Percentiles rank a stretch among this genome's conserved stretches.
These are phyloP conservation scores for Taphrina populina DNA, from an alignment of 1,139 yeast species.

Conservation along the genomic window DNA sequence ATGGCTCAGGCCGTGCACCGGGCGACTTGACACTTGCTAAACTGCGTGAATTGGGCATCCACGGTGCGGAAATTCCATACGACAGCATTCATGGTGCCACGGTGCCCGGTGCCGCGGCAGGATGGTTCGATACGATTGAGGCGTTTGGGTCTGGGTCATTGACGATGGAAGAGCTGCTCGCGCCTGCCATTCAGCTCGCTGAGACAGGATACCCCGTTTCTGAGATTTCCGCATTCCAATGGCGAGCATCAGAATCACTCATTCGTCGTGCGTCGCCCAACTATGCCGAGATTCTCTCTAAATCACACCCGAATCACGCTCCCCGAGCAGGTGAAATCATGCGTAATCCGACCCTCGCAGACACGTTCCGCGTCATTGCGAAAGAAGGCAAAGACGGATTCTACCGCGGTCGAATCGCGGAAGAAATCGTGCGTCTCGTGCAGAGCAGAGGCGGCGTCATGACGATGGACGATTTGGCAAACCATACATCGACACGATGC, in stretches of 20 bases:
- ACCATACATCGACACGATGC: slow-evolving; percentile 60
- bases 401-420: slow-evolving; percentile 67
- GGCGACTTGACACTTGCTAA: slow-evolving; percentile 53
- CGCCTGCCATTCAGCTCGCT: slow-evolving; percentile 70
- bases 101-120: slow-evolving; percentile 77
- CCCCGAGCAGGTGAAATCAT: slow-evolving; percentile 66
- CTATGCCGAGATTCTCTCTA: slow-evolving; percentile 48
- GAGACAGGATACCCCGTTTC: slow-evolving; percentile 66
- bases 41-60: slow-evolving; percentile 50
- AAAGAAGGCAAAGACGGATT: slow-evolving; percentile 62
- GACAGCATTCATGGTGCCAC: slow-evolving; percentile 61
- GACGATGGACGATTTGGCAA: slow-evolving; percentile 55
- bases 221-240: slow-evolving; percentile 57
- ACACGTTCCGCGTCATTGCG: slow-evolving; percentile 56
- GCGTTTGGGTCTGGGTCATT: slow-evolving; percentile 74
- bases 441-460: slow-evolving; percentile 58
- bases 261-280: slow-evolving; percentile 46
- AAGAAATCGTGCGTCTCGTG: slow-evolving; percentile 60
- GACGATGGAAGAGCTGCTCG: slow-evolving; percentile 54
- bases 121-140: slow-evolving; percentile 68
- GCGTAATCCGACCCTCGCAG: slow-evolving; percentile 56
- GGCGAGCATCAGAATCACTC: slow-evolving; percentile 51
- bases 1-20: slow-evolving; percentile 77
- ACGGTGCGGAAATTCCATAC: slow-evolving; percentile 49
- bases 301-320: slow-evolving; percentile 45